Conservation (phyloP, 345 rosid genomes). For the Brassica incana region DNA sequence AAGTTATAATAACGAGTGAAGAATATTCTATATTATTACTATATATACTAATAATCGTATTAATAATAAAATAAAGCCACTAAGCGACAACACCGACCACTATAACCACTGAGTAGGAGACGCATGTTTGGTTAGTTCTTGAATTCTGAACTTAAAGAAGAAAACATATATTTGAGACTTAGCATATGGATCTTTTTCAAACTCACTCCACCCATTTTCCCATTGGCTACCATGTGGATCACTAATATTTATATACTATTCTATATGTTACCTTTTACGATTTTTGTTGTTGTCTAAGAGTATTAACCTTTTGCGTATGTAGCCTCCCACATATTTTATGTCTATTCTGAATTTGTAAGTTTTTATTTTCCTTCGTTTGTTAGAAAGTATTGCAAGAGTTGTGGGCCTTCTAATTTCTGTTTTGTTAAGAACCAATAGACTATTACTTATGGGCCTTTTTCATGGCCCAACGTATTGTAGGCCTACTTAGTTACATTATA, state of each 20-base stretch:
- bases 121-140: slow-evolving; percentile 53
- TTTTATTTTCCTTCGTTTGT: not conserved
- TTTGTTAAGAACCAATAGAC: too few species aligned
- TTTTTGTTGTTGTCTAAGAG: not conserved
- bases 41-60: not conserved
- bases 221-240: slow-evolving; percentile 20
- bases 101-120: slow-evolving; percentile 52
- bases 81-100: slow-evolving; percentile 57
- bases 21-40: not conserved
- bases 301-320: not conserved
- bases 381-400: not conserved
- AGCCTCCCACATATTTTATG: slow-evolving; percentile 5
- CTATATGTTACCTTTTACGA: not conserved
- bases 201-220: slow-evolving; percentile 23
- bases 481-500: too few species aligned
- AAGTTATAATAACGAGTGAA: not conserved
- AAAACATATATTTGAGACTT: slow-evolving; percentile 48
- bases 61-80: slow-evolving; percentile 17
- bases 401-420: not conserved
- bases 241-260: not conserved
- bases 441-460: too few species aligned
- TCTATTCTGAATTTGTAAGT: not conserved
- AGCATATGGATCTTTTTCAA: slow-evolving; percentile 35
- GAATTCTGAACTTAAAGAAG: slow-evolving; percentile 20
- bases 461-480: too few species aligned